phyloP scores from a whole-genome alignment of 345 rosid species.

The Erucastrum elatum region DNA sequence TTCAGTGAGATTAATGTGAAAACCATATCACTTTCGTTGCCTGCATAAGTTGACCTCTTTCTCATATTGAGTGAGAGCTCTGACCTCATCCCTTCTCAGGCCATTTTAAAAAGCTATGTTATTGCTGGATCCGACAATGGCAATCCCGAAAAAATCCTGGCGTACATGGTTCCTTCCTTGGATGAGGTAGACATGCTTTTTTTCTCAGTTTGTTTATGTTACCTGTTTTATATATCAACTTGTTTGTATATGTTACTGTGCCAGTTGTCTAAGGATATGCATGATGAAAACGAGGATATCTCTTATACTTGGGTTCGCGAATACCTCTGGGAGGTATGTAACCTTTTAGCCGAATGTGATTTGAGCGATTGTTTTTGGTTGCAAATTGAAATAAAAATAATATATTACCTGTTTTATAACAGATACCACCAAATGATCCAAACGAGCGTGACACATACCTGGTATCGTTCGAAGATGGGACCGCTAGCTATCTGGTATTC shows the following conservation, averaged over 20 bases:
- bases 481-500: constrained; percentile 80
- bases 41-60: constrained; percentile 9
- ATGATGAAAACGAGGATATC: constrained; percentile 75
- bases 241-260: constrained; percentile 36
- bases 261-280: constrained; percentile 78
- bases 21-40: constrained; percentile 3
- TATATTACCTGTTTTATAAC: constrained; percentile 30
- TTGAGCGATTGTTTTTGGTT: constrained; percentile 13
- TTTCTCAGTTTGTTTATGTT: constrained; percentile 14
- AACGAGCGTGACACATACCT: constrained; percentile 76
- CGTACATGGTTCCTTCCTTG: constrained; percentile 82
- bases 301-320: constrained; percentile 89
- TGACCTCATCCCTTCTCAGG: constrained; percentile 48
- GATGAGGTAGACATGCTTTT: constrained; percentile 63
- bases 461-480: constrained; percentile 72
- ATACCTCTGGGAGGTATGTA: constrained; percentile 94
- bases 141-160: constrained; percentile 81
- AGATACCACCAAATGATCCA: constrained; percentile 68
- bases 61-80: constrained; percentile 10
- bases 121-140: constrained; percentile 66
- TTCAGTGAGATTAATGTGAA: not conserved
- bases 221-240: not conserved
- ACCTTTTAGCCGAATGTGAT: constrained; percentile 1
- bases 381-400: not conserved
- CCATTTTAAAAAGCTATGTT: constrained; percentile 86